Evolutionary conservation across 257 asterid genomes (phyloP), one percentile per base, ranked within the genome.

Genomic region (Paraleonurus japonicus): DNA sequence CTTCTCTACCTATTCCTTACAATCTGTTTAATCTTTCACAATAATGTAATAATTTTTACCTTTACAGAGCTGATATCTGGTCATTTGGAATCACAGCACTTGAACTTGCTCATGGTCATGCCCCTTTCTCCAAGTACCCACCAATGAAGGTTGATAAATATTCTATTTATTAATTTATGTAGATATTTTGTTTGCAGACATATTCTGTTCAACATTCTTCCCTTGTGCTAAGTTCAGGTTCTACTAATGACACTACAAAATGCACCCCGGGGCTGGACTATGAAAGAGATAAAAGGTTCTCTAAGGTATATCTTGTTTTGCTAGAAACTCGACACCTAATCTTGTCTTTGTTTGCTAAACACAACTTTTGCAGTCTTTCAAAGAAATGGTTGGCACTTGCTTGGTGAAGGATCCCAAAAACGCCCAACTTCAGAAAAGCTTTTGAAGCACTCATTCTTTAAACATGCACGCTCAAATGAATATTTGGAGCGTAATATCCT

Each of bases 201-300:
- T 70, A 67, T 30, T 45, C 47, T 55, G 54, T 71, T 67, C 41
- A 69, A 48, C 63, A 67, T 68, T 67, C 70, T 65, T 33, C 39
- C 48, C 47, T 65, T 54, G 23, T 62, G 43, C 39, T 65, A 67
- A 73, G 64, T 82, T 77, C 86, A 92, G 98, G 98, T 92, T 82
- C 92, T 92, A 61, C 86, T 92, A 65, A 92, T 92, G 98, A 92
- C 98, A 35, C 81, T 92, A 72, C 96, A 90, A 84, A 90, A 90
- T 79, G 98, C 98, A 75, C 98, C 98, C 98, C 98, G 2, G 98
- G 96, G 54, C 83, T 92, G 82, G 96, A 92, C 85, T 92, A 90
- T 74, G 96, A 92, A 83, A 83, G 98, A 78, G 98, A 92, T 80
- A 92, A 76, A 80, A 85, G 84, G 71, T 90, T 92, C 82, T 92